Conservation (phyloP, 1,139 yeast genomes). For the Candida glucosophila region DNA sequence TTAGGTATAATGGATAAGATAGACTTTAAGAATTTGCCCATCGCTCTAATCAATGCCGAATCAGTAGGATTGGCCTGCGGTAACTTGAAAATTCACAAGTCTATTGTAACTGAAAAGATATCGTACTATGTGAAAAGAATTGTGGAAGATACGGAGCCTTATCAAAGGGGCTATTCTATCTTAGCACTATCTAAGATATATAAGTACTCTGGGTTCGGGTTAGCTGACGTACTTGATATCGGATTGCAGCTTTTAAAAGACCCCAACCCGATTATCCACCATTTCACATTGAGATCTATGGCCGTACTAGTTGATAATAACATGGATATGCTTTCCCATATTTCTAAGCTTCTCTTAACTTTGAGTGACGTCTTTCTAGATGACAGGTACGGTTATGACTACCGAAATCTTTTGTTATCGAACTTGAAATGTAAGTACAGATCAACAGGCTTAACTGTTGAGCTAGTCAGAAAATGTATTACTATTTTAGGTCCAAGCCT, state of each 20-base stretch:
- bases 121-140: no score
- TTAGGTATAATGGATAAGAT: constrained; percentile 51
- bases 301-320: constrained; percentile 42
- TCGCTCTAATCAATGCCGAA: constrained; percentile 52
- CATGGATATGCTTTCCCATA: constrained; percentile 38
- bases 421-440: constrained; percentile 23
- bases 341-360: constrained; percentile 37
- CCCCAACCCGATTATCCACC: constrained; percentile 79
- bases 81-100: constrained; percentile 22
- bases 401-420: constrained; percentile 14
- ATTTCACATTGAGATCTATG: constrained; percentile 59
- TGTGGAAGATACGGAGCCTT: constrained; percentile 44
- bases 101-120: constrained; percentile 33
- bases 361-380: constrained; percentile 40
- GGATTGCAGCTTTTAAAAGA: constrained; percentile 57
- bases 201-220: constrained; percentile 26
- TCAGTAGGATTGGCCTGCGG: constrained; percentile 56
- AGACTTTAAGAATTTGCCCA: constrained; percentile 23
- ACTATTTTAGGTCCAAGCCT: constrained; percentile 35
- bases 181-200: constrained; percentile 55
- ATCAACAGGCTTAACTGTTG: constrained; percentile 15
- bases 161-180: constrained; percentile 56
- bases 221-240: constrained; percentile 44
- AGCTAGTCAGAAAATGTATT: constrained; percentile 21
- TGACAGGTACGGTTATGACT: constrained; percentile 39